Evolutionary conservation across 352 stramenopile species (phyloP).

Genomic region (Thalassiosira delicatula): DNA sequence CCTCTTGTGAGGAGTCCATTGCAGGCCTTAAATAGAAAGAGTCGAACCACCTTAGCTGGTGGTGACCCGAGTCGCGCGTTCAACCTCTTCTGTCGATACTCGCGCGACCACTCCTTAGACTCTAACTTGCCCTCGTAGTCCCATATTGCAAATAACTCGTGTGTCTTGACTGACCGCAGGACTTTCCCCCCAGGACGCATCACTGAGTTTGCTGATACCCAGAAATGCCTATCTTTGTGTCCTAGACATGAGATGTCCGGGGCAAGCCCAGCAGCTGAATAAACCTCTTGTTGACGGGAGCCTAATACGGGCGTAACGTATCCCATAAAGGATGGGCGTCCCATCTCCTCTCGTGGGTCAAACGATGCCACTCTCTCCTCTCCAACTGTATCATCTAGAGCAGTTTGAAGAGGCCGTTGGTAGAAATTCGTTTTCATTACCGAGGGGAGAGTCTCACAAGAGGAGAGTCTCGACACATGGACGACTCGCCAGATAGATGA

Average conservation of each 20-base stretch:
- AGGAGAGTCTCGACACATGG: no score
- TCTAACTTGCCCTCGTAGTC: not conserved
- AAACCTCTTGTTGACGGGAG: not conserved
- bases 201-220: not conserved
- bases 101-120: no score
- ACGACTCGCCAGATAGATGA: not conserved
- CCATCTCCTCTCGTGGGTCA: not conserved
- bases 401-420: conserved; percentile 3
- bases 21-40: no score
- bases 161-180: not conserved
- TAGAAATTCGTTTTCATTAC: not conserved
- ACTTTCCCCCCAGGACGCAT: not conserved
- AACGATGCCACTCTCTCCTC: not conserved
- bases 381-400: conserved; percentile 11
- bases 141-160: not conserved
- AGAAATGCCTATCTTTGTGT: not conserved
- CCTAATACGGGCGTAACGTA: not conserved
- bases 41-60: conserved; percentile 28
- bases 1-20: no score
- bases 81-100: not conserved
- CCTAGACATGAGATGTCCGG: not conserved
- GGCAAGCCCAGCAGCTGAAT: no score
- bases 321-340: no score
- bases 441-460: no score
- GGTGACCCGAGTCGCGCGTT: conserved; percentile 2